phyloP scores from a whole-genome alignment of 2,329 filamentous ascomycete genomes.

The Pyricularia pennisetigena region DNA sequence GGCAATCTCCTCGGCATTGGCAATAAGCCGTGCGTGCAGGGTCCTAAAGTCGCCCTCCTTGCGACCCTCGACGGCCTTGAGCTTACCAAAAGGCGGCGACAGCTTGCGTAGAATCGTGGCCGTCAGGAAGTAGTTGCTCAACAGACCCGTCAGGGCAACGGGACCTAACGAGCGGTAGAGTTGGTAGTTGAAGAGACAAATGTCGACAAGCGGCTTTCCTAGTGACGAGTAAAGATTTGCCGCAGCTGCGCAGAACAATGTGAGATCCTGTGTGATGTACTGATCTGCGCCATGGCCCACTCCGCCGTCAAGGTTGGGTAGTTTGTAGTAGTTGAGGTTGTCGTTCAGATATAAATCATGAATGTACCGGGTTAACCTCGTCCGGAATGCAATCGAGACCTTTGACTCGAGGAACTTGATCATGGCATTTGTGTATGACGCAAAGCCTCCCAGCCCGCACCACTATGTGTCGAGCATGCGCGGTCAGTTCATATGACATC shows the following conservation, averaged over 20 bases:
- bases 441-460: constrained; percentile 87
- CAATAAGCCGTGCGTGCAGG: constrained; percentile 82
- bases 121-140: constrained; percentile 91
- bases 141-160: constrained; percentile 71
- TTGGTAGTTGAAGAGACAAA: constrained; percentile 97
- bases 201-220: constrained; percentile 95
- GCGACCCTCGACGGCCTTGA: constrained; percentile 91
- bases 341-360: constrained; percentile 95
- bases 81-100: constrained; percentile 90
- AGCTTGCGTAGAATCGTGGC: constrained; percentile 80
- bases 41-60: constrained; percentile 93
- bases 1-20: constrained; percentile 94
- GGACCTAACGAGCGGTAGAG: constrained; percentile 86
- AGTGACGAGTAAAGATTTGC: constrained; percentile 91
- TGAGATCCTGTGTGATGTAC: constrained; percentile 95
- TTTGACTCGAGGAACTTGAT: constrained; percentile 98
- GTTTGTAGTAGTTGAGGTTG: constrained; percentile 91
- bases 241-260: constrained; percentile 86
- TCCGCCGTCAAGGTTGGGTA: constrained; percentile 86
- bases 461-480: constrained; percentile 37
- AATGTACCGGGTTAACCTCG: constrained; percentile 87
- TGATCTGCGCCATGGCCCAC: constrained; percentile 89
- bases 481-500: constrained; percentile 9
- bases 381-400: constrained; percentile 96
- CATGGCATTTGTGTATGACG: constrained; percentile 96